phyloP scores from a whole-genome alignment of 306 rosid genomes.

The Pyrus bretschneideri region DNA sequence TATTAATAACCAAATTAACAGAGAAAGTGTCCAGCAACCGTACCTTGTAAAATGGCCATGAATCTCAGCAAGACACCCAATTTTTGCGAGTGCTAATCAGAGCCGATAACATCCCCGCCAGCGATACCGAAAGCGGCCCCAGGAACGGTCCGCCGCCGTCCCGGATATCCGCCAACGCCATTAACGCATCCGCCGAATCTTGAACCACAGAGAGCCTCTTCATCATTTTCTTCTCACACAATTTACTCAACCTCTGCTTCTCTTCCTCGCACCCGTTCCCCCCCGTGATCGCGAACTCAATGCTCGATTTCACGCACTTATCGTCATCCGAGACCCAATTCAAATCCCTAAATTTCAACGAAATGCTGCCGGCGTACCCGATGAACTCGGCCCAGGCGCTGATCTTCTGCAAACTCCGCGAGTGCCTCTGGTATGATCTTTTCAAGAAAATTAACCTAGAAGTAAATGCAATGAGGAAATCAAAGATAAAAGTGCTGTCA shows the following conservation, averaged over 20 bases:
- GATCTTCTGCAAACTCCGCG: constrained; percentile 28
- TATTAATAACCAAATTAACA: background rate
- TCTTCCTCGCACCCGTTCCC: constrained; percentile 33
- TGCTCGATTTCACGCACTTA: constrained; percentile 41
- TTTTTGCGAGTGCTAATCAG: constrained; percentile 82
- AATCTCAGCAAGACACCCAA: constrained; percentile 68
- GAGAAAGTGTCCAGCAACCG: background rate
- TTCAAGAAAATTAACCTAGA: too few species aligned
- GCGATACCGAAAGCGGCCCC: constrained; percentile 46
- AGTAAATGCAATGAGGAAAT: too few species aligned
- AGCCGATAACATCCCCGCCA: constrained; percentile 73
- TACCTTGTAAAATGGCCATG: constrained; percentile 6
- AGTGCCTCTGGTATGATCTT: background rate
- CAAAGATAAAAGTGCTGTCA: too few species aligned
- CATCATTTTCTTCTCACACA: constrained; percentile 55
- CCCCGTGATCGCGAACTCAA: constrained; percentile 31
- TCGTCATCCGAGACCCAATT: constrained; percentile 41
- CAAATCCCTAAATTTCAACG: constrained; percentile 61
- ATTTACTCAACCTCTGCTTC: constrained; percentile 30
- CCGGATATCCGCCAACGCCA: constrained; percentile 69
- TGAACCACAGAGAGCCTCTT: constrained; percentile 74
- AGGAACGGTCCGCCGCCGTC: constrained; percentile 55
- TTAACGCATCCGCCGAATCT: constrained; percentile 76
- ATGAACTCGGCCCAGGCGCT: constrained; percentile 59
- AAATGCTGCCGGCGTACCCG: constrained; percentile 43